Base-by-base conservation (phyloP, 164 flowering plant genomes). In the Vitis riparia region DNA sequence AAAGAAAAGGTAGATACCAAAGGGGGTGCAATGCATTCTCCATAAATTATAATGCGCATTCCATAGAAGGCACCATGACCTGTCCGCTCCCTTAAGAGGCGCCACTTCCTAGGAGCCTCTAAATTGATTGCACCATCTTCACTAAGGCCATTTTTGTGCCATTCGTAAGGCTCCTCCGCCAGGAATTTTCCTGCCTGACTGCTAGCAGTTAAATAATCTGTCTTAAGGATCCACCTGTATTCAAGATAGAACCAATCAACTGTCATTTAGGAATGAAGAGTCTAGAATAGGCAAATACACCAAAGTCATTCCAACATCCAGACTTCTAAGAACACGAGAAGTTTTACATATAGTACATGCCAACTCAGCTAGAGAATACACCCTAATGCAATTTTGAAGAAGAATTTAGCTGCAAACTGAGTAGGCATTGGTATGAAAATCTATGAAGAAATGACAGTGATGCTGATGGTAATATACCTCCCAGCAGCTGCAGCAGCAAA, bases 401-500 rank as follows among this genome's bases (percentile, higher is more conserved):
- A 23, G 27, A 23, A 1, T 2, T 23, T 23, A 37, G 44, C 44
- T 37, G 44, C 44, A 37, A 37, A 37, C 7, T 37, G 44, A 37
- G 44, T 37, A 0, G 44, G 44, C 5, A 37, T 37, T 37, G 44
- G 7, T 37, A 37, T 37, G 44, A 37, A 37, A 37, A 37, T 37
- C 27, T 1, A 23, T 2, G 0, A 67, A 57, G 51, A 1, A 37
- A 56, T 11, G 3, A 44, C 48, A 14, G 5, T 51, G 51, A 8
- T 55, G 15, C 5, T 19, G 65, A 37, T 37, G 2, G 55, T 3
- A 59, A 2, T 50, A 23, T 75, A 96, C 99, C 98, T 91, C 77
- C 98, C 99, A 73, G 99, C 89, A 63, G 99, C 97, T 59, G 97
- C 92, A 59, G 97, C 99, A 61, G 98, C 97, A 76, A 96, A 96